These are phyloP conservation scores for Carpinus fangiana DNA, from an alignment of 306 rosid genomes.

Conservation along the genomic window DNA sequence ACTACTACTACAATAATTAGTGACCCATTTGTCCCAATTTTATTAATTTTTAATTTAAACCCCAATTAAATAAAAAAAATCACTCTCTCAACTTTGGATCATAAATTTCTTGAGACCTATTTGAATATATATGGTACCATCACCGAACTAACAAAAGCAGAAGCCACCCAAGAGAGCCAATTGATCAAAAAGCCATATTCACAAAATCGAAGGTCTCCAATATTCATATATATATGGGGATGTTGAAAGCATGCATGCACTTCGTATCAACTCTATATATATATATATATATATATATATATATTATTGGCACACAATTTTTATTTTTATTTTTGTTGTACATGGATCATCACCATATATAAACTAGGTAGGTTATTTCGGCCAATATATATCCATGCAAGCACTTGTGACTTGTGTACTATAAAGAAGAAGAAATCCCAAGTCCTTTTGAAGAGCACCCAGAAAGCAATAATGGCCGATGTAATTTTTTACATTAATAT, in stretches of 20 bases:
- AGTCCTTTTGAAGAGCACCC: not conserved
- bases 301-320: not conserved
- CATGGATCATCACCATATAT: conserved; percentile 19
- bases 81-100: not conserved
- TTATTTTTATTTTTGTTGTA: not conserved
- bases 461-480: conserved; percentile 6
- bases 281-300: not conserved
- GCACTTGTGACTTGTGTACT: not conserved
- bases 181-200: not conserved
- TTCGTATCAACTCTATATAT: conserved; percentile 10
- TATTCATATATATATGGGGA: conserved; percentile 5
- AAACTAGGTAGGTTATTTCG: conserved; percentile 1
- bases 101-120: not conserved
- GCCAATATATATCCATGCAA: not conserved
- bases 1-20: not conserved
- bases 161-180: not conserved
- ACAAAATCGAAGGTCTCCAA: not conserved
- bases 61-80: not conserved
- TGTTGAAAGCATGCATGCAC: conserved; percentile 1
- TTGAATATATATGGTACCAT: not conserved
- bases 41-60: not conserved
- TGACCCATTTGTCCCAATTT: not conserved
- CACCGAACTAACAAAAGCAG: not conserved
- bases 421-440: not conserved
- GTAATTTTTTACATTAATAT: conserved; percentile 65